Evolutionary conservation across 2,329 filamentous ascomycete species (phyloP), one percentile per base, ranked within the genome.

Genomic region (Claviceps purpurea): DNA sequence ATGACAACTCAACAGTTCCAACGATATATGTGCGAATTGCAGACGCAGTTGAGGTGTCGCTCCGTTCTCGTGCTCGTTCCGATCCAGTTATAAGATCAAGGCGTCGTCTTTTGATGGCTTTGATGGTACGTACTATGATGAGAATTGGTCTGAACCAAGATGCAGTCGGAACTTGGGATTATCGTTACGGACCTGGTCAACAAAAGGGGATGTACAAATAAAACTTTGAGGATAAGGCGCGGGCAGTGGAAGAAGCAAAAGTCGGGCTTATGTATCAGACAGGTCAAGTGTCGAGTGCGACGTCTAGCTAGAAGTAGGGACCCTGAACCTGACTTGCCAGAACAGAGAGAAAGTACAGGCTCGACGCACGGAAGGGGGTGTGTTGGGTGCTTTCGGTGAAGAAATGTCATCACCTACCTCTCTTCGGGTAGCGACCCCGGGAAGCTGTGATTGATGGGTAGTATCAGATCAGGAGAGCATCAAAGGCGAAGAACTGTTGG

Each of bases 1-100:
- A 60, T 50, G 51, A 59, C 55, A 61, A 61, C 67, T 65, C 67
- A 67, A 64, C 59, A 67, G 65, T 64, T 62, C 65, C 59, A 42
- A 57, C 37, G 48, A 44, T 52, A 49, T 55, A 51, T 47, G 34
- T 30, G 41, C 20, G 37, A 4, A 20, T n/a, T 26, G 18, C 22
- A 45, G 34, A 18, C 24, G 54, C 44, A 58, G 50, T 39, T 54
- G 22, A 46, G 41, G 37, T 20, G 7, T 13, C 11, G 20, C 18
- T 13, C 13, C 22, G 6, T 14, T 46, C 18, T 34, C 41, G 20
- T 18, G 43, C 26, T 14, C 34, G 50, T 34, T 24, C 6, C 6
- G 14, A 16, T 40, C 13, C 37, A 41, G 26, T 16, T 16, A 34
- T 34, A 20, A 45, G 11, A 45, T 46, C 42, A 39, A n/a, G 49